Percentiles rank a stretch among this genome's conserved stretches.
These are phyloP conservation scores for Salix purpurea DNA, from an alignment of 345 rosid genomes.

Conservation along the genomic window DNA sequence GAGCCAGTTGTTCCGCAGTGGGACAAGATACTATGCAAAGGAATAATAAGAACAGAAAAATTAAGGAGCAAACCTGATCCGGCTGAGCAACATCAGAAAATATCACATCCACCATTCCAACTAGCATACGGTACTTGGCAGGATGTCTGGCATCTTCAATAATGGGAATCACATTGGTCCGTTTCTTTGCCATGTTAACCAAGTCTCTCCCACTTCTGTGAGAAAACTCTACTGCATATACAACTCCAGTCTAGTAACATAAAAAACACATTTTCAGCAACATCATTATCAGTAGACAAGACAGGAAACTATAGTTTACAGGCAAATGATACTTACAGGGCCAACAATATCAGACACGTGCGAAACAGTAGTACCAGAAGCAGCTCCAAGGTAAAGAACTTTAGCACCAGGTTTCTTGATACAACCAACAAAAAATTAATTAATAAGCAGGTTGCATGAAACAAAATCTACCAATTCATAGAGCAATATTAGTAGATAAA, in stretches of 20 bases:
- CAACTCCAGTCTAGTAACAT: slow-evolving; percentile 61
- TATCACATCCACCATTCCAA: slow-evolving; percentile 99
- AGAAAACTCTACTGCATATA: slow-evolving; percentile 95
- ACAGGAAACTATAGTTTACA: not conserved
- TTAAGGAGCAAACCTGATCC: slow-evolving; percentile 68
- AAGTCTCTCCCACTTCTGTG: slow-evolving; percentile 95
- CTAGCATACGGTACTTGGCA: slow-evolving; percentile 89
- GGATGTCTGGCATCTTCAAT: slow-evolving; percentile 99
- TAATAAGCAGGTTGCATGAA: not conserved
- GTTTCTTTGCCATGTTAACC: slow-evolving; percentile 98
- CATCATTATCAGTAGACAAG: not conserved
- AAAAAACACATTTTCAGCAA: slow-evolving; percentile 3
- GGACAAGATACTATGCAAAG: not conserved
- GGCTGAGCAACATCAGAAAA: slow-evolving; percentile 99
- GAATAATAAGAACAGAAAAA: not conserved
- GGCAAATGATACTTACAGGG: slow-evolving; percentile 51
- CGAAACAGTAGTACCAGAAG: slow-evolving; percentile 99
- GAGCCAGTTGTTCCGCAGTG: not conserved
- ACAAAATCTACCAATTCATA: not conserved
- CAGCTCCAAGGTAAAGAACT: slow-evolving; percentile 96
- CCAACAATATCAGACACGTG: slow-evolving; percentile 97
- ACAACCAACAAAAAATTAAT: not conserved
- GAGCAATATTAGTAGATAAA: not conserved
- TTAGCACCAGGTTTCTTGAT: slow-evolving; percentile 88
- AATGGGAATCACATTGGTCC: slow-evolving; percentile 89